These are phyloP conservation scores for Suillus fuscotomentosus DNA, from an alignment of 768 basidiomycete genomes.

Conservation along the genomic window DNA sequence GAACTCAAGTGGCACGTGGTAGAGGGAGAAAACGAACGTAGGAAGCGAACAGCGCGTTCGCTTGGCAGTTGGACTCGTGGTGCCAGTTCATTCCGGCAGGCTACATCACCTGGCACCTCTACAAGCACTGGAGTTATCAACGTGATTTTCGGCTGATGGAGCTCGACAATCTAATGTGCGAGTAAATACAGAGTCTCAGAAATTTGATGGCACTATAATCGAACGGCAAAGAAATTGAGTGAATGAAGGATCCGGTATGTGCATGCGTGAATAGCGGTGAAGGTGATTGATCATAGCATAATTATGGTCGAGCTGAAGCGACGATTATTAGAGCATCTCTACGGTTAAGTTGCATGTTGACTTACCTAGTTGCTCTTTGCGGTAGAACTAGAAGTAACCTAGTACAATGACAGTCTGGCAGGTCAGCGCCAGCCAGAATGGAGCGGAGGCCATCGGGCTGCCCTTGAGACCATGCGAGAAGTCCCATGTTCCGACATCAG, in stretches of 20 bases:
- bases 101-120: too few relatives aligned
- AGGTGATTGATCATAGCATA: background rate
- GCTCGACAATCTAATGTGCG: too few relatives aligned
- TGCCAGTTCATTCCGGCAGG: too few relatives aligned
- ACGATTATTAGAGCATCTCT: background rate
- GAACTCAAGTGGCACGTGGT: too few relatives aligned
- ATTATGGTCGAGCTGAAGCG: conserved; percentile 26
- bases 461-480: conserved; percentile 68
- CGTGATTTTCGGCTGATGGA: too few relatives aligned
- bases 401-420: conserved; percentile 83
- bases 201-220: background rate
- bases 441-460: conserved; percentile 82
- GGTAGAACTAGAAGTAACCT: conserved; percentile 97
- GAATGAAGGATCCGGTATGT: background rate
- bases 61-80: too few relatives aligned
- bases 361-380: conserved; percentile 88
- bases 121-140: too few relatives aligned
- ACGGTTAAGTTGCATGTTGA: conserved; percentile 7
- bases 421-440: conserved; percentile 85
- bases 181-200: too few relatives aligned
- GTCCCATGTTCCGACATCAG: conserved; percentile 89
- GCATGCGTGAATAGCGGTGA: background rate
- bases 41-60: too few relatives aligned
- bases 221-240: background rate
- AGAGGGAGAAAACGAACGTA: too few relatives aligned